Evolutionary conservation across 1,284 basidiomycete species (phyloP), one percentile per base, ranked within the genome.

Genomic region (Lignosus rhinocerotis): DNA sequence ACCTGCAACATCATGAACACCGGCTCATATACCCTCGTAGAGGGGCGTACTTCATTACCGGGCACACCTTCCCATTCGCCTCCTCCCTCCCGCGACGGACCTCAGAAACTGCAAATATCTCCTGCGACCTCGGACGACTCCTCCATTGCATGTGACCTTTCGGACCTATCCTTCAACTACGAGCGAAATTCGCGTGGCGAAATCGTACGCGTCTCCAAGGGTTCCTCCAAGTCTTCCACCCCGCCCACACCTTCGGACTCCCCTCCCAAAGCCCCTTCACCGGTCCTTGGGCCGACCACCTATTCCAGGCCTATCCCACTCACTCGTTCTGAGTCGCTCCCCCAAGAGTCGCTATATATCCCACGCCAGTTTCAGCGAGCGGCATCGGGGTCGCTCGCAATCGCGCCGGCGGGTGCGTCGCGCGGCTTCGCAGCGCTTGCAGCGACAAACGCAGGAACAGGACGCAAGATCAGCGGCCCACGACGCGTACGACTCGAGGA

Each of bases 111-210:
- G 8, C 44, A 61, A 30, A 44, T 53, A 9, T 66, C 67, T 5
- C 67, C 67, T 7, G 55, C 63, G 14, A 59, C 58, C 50, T 69
- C 67, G 17, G 67, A 69, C 43, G 67, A 69, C 51, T 66, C 64
- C 5, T 58, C 59, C 7, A 46, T 62, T 19, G 53, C 53, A 9
- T 59, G 51, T 56, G 63, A 64, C 45, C 56, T 66, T 7, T 62
- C 86, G 63, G 87, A 89, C 62, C 80, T 89, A 59, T 89, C 87
- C 2, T 89, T 90, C 69, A 83, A 86, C 65, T 90, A 88, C 62
- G 79, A 84, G 59, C 75, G 77, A 50, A 84, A 87, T 69, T 76
- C 77, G 6, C 74, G 82, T 3, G 88, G 87, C 3, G 81, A 88
- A 64, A 79, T 79, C 59, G 76, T 86, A 41, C 84, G 88, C 42